A percentile compares a stretch with the other conserved stretches of the same genome.
Evolutionary conservation across 192 early-diverging fungal genomes (phyloP).

Genomic region (Endogone sp.): DNA sequence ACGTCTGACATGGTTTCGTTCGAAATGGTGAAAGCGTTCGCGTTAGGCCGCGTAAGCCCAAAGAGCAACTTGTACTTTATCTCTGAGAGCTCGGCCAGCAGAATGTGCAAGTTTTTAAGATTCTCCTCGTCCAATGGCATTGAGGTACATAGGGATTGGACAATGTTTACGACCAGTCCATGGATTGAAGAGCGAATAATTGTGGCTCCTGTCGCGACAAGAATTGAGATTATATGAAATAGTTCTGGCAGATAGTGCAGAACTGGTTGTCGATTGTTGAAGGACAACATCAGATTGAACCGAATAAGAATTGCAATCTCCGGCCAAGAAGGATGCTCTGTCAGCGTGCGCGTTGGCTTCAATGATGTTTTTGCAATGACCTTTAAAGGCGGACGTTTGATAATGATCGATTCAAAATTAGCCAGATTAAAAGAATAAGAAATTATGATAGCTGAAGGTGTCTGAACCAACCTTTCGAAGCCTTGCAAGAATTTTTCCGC

Average conservation of each 20-base stretch:
- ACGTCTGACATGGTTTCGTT: slow-evolving; percentile 49
- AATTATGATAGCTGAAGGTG: no score
- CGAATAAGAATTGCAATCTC: slow-evolving; percentile 89
- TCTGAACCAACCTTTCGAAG: slow-evolving; percentile 53
- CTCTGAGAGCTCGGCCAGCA: slow-evolving; percentile 78
- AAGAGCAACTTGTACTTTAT: slow-evolving; percentile 77
- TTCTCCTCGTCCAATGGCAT: slow-evolving; percentile 53
- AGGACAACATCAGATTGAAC: slow-evolving; percentile 86
- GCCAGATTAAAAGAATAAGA: no score
- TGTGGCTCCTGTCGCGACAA: slow-evolving; percentile 82
- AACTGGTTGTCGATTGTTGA: slow-evolving; percentile 68
- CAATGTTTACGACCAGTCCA: slow-evolving; percentile 89
- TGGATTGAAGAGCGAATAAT: slow-evolving; percentile 86
- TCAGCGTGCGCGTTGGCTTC: slow-evolving; percentile 64
- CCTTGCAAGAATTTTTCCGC: slow-evolving; percentile 78
- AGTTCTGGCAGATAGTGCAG: slow-evolving; percentile 82
- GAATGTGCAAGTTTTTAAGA: slow-evolving; percentile 47
- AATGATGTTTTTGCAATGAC: slow-evolving; percentile 76
- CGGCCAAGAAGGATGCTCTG: slow-evolving; percentile 84
- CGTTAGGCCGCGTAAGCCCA: slow-evolving; percentile 63
- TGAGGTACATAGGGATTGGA: slow-evolving; percentile 75
- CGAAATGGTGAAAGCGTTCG: slow-evolving; percentile 64
- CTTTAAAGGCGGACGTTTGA: background rate
- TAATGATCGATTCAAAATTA: background rate
- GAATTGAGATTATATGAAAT: slow-evolving; percentile 78